Base-by-base conservation (phyloP, 805 yeast genomes). In the Candida ascalaphidarum region DNA sequence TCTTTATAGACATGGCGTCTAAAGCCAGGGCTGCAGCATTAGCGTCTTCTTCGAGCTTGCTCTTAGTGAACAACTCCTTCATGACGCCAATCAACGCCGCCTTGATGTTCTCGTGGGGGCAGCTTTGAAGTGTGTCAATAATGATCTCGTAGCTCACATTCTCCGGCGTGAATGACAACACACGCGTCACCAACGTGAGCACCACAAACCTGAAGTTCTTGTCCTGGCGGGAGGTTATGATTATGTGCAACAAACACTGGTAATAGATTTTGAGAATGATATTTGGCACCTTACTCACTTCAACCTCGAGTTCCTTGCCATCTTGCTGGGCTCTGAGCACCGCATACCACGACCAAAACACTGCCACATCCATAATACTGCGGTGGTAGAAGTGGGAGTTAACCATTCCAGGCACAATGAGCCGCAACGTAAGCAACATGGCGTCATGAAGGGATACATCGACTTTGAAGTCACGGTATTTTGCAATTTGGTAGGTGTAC, bases 91-190 rank as follows among this genome's bases (percentile, higher is more conserved):
- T 67, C 21, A 75, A 54, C 3, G 74, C 74, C 14, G 78, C 63
- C 40, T 75, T 74, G 14, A 73, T 70, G 22, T 69, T 68, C 22
- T 66, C 74, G 44, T 66, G 73, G 2, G 92, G 88, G 44, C 89
- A 81, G 28, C 69, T 61, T 17, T 61, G 56, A 28, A 89, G 58
- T 1, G 85, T 65, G 44, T 83, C 85, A 14, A 63, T 45, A 11
- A 84, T 56, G 45, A 81, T 82, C 3, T 59, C 57, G 51, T 74
- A 83, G 0, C 81, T 54, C 9, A 64, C 52, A 1, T 59, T 58
- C 34, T 81, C 83, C 0, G 77, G 71, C 18, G 76, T 51, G 13
- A 68, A 46, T 7, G 80, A 68, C 39, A 89, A 55, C 2, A 83
- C 44, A 39, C 76, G 75, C 2, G 81, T 74, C 20, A 84, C 52